Evolutionary conservation across 345 rosid species (phyloP).

Genomic region (Schrenkiella parvula): DNA sequence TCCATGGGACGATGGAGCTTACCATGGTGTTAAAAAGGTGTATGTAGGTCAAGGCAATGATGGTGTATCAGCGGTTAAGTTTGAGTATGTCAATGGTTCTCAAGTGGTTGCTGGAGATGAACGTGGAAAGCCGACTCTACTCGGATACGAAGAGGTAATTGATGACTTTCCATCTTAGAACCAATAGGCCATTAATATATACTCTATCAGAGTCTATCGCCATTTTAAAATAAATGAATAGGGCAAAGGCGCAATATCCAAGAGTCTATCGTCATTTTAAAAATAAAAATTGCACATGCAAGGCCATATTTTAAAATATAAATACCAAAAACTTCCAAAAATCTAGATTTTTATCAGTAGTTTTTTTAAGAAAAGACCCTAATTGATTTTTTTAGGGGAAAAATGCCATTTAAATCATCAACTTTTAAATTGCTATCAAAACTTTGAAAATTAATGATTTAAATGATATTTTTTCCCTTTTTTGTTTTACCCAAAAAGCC

Average conservation of each 20-base stretch:
- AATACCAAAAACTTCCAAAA: neutral
- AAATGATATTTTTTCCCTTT: no score
- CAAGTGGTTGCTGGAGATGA: neutral
- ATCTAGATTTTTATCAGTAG: neutral
- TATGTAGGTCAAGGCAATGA: constrained; percentile 23
- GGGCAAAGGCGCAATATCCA: neutral
- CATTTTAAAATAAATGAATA: neutral
- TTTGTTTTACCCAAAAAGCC: neutral
- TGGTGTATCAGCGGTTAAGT: constrained; percentile 21
- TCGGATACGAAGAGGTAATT: constrained; percentile 24
- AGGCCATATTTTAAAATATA: neutral
- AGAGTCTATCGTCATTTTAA: neutral
- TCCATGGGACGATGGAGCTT: constrained; percentile 34
- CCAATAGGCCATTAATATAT: neutral
- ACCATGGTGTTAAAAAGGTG: constrained; percentile 27
- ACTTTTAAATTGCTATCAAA: no score
- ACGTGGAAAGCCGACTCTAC: constrained; percentile 21
- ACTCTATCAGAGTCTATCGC: neutral
- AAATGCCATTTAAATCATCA: no score
- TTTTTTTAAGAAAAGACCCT: neutral
- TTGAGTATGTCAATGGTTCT: constrained; percentile 21
- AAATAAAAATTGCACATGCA: neutral
- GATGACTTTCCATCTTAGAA: neutral
- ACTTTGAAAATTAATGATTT: no score
- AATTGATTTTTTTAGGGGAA: neutral